These are phyloP conservation scores for Triglochin maritima DNA, from an alignment of 106 monocot genomes.

Conservation along the genomic window DNA sequence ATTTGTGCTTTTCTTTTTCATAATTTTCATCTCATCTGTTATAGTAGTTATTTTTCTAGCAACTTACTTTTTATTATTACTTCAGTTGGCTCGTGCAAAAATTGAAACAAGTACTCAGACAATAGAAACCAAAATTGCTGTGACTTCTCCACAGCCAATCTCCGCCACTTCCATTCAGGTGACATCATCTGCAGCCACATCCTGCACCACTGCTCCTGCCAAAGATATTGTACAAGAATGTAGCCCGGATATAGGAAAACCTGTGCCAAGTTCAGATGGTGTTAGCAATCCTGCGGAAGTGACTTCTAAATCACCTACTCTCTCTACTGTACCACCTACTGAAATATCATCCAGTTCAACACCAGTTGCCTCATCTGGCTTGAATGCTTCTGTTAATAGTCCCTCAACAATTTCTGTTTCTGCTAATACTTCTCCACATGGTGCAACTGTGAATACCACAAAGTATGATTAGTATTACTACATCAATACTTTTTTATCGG, in stretches of 20 bases:
- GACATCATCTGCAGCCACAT: conserved; percentile 7
- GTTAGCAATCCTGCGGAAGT: conserved; percentile 6
- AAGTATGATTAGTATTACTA: conserved; percentile 14
- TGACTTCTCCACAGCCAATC: conserved; percentile 6
- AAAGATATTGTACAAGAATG: conserved; percentile 16
- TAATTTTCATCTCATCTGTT: background rate
- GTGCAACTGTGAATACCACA: conserved; percentile 11
- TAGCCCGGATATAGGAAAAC: conserved; percentile 20
- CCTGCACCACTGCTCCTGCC: conserved; percentile 9
- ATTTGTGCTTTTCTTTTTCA: background rate
- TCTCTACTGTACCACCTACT: conserved; percentile 13
- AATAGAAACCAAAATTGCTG: conserved; percentile 14
- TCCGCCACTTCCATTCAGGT: conserved; percentile 17
- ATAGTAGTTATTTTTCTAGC: background rate
- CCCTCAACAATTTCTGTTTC: conserved; percentile 17
- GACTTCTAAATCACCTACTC: conserved; percentile 28
- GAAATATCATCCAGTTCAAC: conserved; percentile 6
- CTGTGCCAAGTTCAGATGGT: conserved; percentile 9
- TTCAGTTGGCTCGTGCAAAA: conserved; percentile 86
- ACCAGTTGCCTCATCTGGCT: conserved; percentile 4
- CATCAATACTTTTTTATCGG: background rate
- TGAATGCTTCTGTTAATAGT: conserved; percentile 8
- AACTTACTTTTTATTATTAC: conserved; percentile 3
- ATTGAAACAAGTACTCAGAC: conserved; percentile 41
- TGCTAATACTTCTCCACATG: background rate